Base-by-base conservation (phyloP, 169 alveolate genomes). In the Babesia divergens region DNA sequence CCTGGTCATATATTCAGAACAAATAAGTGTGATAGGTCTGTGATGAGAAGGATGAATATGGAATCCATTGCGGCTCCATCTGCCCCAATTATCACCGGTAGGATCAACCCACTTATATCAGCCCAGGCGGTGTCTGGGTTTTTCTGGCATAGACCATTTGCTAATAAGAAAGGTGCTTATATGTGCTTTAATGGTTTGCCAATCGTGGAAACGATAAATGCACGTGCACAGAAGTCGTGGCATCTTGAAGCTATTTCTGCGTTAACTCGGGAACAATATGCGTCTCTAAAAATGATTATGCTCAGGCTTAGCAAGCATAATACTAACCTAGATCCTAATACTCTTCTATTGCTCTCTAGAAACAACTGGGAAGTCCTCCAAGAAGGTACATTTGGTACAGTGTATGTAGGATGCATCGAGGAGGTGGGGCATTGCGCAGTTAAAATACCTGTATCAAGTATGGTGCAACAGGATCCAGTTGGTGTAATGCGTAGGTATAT, bases 401-500 rank as follows among this genome's bases (percentile, higher is more conserved):
- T 90, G 14, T 90, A 88, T 54, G 74, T 75, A 34, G 94, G 94
- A 16, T 84, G 80, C 67, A 69, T 86, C 26, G 84, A 84, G 42
- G 88, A 85, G 31, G 26, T 56, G 55, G 76, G 85, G 24, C 64
- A 71, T 9, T 52, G 84, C 22, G 97, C 97, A 49, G 91, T 93
- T 5, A 93, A 93, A 60, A 76, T 92, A 16, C 97, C 97, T 22
- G 93, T 86, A 18, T 84, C 88, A n/a, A 38, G 51, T 16, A 93
- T 91, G 93, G 83, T 91, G 47, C 77, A 66, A 40, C 74, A 74
- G 6, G 97, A 93, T 72, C 94, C 96, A 2, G 76, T 84, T 42
- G 97, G 97, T 28, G 94, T 92, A 52, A 71, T 90, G 65, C 92
- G 91, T 35, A 76, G 97, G 46, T 84, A 89, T 13, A 72, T 91